Base-by-base conservation (phyloP, 2,329 filamentous ascomycete species). In the Alternaria postmessia region DNA sequence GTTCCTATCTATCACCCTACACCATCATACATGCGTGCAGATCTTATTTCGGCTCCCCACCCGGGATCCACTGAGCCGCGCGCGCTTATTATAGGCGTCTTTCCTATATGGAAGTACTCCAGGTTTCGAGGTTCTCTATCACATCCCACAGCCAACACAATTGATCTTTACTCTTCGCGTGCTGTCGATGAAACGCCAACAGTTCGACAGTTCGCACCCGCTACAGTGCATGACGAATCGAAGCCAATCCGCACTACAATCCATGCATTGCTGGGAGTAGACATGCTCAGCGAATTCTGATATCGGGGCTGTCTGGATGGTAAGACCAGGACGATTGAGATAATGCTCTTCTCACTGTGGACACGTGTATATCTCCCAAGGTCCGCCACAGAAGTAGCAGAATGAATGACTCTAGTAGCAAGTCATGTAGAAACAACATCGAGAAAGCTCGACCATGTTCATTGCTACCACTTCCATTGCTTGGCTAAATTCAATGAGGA, bases 371-470 rank as follows among this genome's bases (percentile, higher is more conserved):
- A 9, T 41, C 56, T 65, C 68, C 67, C 68, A 72, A 4, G 42
- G n/a, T 1, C 36, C 24, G 8, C 62, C 64, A 28, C 68, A 71
- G 2, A 71, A 42, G 38, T 71, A 71, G 49, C 67, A 71, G 41
- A 70, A 71, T 28, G 66, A 34, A 47, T 64, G 48, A 2, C 24
- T 14, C n/a, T 65, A 68, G 16, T 60, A 57, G 42, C 67, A 67
- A 59, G 18, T 56, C 54, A 72, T 68, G 16, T 68, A 68, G 22
- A 60, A 71, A 32, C 68, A 72, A 11, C 66, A 62, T 3, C 38
- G 7, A 0, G 12, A 24, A 3, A 70, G 44, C 42, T 72, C 66
- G 5, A 68, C 57, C 64, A 70, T 59, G 16, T 60, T 68, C 67
- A 74, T 32, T 55, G 54, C 46, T 69, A 62, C 67, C 63, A 55